Base-by-base conservation (phyloP, 1,139 yeast species). In the Keqinozyma sinolaborantium region DNA sequence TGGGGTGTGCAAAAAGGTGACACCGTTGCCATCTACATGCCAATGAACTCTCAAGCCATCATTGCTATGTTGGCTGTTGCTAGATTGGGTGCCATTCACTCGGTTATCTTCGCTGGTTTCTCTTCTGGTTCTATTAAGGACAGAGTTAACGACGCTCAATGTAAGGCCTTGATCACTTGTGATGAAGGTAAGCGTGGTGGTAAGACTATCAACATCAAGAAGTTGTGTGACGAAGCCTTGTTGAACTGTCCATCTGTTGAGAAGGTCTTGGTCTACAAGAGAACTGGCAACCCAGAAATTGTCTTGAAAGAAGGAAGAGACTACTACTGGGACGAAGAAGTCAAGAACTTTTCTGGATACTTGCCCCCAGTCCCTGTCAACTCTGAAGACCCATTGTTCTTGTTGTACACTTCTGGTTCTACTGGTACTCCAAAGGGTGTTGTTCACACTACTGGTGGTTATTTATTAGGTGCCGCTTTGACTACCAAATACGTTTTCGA, bases 371-470 rank as follows among this genome's bases (percentile, higher is more conserved):
- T 78, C 25, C 79, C 96, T 29, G 95, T 88, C 41, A 77, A 79
- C 59, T 66, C 96, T 23, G 97, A 90, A 66, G 95, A 90, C 64
- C 97, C 97, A 32, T 72, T 90, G 48, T 90, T 90, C 71, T 72
- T 90, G 68, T 78, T 90, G 44, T 90, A 90, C 67, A 90, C 97
- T 34, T 87, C 97, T 15, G 97, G 97, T 44, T 87, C 97, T 25
- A 92, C 97, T 33, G 97, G 98, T 47, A 80, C 95, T 55, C 98
- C 97, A 60, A 92, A 92, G 74, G 97, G 97, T 65, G 95, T 92
- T 45, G 95, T 88, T 42, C 97, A 92, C 64, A 69, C 87, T 42
- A 90, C 97, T 40, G 97, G 84, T 52, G 97, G 97, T 42, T 92
- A 83, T 69, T 73, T 92, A 47, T 72, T 92, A 46, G 97, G 97